Percentiles rank a stretch among this genome's conserved stretches.
These are phyloP conservation scores for Lipomyces spencermartinsiae DNA, from an alignment of 805 yeast genomes.

Conservation along the genomic window DNA sequence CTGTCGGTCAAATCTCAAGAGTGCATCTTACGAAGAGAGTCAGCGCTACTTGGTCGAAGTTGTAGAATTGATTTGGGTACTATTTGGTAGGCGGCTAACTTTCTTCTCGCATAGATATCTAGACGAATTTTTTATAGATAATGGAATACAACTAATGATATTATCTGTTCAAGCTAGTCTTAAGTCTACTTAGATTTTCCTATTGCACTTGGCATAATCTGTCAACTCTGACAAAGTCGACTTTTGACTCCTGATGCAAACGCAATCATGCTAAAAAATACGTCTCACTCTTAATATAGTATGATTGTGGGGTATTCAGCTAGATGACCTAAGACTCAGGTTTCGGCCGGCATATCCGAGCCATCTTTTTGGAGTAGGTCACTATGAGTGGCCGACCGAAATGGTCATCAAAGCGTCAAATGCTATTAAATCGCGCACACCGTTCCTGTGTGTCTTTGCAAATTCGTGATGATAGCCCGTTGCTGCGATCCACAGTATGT, in stretches of 20 bases:
- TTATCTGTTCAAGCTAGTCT: conserved; percentile 12
- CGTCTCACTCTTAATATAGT: not conserved
- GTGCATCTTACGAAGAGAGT: conserved; percentile 15
- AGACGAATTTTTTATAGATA: not conserved
- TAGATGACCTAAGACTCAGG: not conserved
- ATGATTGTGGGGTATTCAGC: not conserved
- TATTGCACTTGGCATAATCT: not conserved
- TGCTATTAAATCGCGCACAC: not conserved
- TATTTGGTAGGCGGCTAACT: not conserved
- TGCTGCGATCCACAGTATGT: not conserved
- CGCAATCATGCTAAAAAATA: not conserved
- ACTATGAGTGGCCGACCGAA: not conserved
- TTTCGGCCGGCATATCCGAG: not conserved
- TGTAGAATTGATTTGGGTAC: not conserved
- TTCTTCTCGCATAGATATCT: not conserved
- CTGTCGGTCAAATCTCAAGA: conserved; percentile 22
- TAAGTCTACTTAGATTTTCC: not conserved
- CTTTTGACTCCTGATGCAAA: not conserved
- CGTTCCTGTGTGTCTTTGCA: not conserved
- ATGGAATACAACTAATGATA: not conserved
- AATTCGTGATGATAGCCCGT: not conserved
- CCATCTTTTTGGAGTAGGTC: not conserved
- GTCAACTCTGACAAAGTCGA: not conserved
- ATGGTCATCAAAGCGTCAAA: not conserved
- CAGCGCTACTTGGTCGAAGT: conserved; percentile 5